Base-by-base conservation (phyloP, 257 asterid genomes). In the Ballota nigra region DNA sequence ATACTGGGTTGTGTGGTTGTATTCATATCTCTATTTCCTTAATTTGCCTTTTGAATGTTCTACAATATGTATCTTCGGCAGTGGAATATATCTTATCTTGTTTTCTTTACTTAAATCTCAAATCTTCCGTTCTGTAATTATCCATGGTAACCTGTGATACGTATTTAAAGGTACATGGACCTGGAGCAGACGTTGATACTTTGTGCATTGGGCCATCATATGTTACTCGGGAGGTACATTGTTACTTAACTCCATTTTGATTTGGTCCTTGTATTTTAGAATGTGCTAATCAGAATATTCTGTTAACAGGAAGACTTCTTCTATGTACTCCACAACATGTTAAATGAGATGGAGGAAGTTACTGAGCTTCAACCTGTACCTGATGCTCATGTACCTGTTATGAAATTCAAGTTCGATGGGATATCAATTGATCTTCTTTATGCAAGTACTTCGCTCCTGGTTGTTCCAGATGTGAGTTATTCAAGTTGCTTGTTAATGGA, bases 381-480 rank as follows among this genome's bases (percentile, higher is more conserved):
- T n/a, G 98, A 95, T 82, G 99, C 98, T 75, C 97, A 92, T 52
- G 99, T 92, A 20, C 98, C 99, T 33, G 96, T 89, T 63, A 89
- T 95, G 97, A 95, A 85, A 76, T 95, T 95, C 82, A 95, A 95
- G 83, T 82, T 92, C 76, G 97, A 89, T 82, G 99, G 99, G 71
- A 87, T 95, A 81, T 89, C 98, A 18, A 88, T 95, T 73, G 98
- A 92, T 86, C 98, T 95, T 65, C 92, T 95, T 29, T 95, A 89
- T 73, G 97, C 99, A 51, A 95, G 99, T 72, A 86, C 90, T 11
- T 88, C 97, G 24, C 85, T 83, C 61, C 79, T 95, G 82, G 94
- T 89, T 68, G 95, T 95, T 70, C 98, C 96, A 56, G 93, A 92
- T 82, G 99, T 94, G 75, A 88, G 97, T 79, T 60, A 36, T 19